Conservation (phyloP, 768 basidiomycete genomes). For the Coprinopsis cinerea region DNA sequence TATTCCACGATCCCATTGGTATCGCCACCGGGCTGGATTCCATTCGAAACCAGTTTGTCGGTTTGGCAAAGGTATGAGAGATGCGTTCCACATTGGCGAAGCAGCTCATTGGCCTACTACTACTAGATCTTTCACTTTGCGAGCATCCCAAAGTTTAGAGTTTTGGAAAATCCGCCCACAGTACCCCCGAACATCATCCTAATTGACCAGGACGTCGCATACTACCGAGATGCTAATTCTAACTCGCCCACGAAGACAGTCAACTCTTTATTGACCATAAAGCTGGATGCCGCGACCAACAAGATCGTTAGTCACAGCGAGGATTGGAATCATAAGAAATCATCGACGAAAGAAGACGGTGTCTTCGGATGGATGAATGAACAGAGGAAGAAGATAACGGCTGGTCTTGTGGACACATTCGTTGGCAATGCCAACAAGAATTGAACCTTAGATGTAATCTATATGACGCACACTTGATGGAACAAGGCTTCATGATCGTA, state of each 20-base stretch:
- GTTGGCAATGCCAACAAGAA: constrained; percentile 22
- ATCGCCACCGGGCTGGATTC: constrained; percentile 34
- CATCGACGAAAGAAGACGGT: constrained; percentile 32
- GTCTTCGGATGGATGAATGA: constrained; percentile 41
- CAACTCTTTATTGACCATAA: constrained; percentile 38
- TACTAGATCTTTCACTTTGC: constrained; percentile 41
- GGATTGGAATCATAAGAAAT: constrained; percentile 39
- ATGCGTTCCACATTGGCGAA: too few species aligned
- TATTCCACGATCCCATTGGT: constrained; percentile 43
- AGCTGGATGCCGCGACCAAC: constrained; percentile 27
- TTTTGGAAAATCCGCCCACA: constrained; percentile 34
- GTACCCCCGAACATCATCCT: constrained; percentile 32
- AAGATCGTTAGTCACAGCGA: constrained; percentile 35
- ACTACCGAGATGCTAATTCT: constrained; percentile 32
- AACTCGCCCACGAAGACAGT: constrained; percentile 38
- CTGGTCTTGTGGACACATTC: constrained; percentile 27
- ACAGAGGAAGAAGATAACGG: constrained; percentile 36
- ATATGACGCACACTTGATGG: too few species aligned
- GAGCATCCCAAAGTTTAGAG: constrained; percentile 35
- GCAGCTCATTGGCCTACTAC: too few species aligned
- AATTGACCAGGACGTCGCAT: constrained; percentile 43
- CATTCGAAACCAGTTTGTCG: constrained; percentile 39
- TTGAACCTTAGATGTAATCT: too few species aligned
- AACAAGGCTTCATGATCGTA: too few species aligned
- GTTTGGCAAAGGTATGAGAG: constrained; percentile 38